Evolutionary conservation across 2,329 filamentous ascomycete species (phyloP), one percentile per base, ranked within the genome.

Genomic region (Phialophora expanda): DNA sequence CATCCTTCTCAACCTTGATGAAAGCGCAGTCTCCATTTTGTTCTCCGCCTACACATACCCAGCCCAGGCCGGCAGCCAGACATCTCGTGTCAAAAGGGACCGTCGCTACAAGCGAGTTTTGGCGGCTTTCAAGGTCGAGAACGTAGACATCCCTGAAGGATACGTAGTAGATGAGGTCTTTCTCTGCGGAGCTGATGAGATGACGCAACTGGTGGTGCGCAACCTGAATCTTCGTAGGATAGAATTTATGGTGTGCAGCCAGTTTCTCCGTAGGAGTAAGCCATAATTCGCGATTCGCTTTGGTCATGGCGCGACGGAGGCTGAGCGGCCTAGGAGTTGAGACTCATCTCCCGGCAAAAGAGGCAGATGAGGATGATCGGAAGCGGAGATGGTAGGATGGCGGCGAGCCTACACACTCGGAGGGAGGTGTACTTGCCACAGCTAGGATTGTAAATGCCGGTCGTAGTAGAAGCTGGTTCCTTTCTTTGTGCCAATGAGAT

Each of bases 11-110:
- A 51, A 93, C 81, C 71, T 86, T 87, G 73, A 97, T 90, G 62
- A 92, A 89, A 32, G 91, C 89, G 75, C 96, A 97, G 75, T 96
- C 90, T 64, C 95, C 95, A 70, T 88, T 87, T 73, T 96, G 90
- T 66, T 85, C 84, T 48, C 94, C 94, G 55, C 94, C 95, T 55
- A 93, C 91, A 73, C 92, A 97, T 44, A 98, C 85, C 90, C 92
- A 98, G 60, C 93, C 93, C 73, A 91, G 86, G 61, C 88, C 89
- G 7, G 92, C 90, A n/a, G 92, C 90, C 6, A 97, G 86, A 77
- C 94, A 98, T 79, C 91, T 87, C n/a, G 93, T 85, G 65, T 87
- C 84, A 58, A 89, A 95, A 71, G 84, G 87, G 32, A 88, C 82
- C 60, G 87, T 91, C 76, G 91, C 87, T 67, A 86, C 89, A 79